Evolutionary conservation across 2,329 filamentous ascomycete genomes (phyloP), one percentile per base, ranked within the genome.

Genomic region (Aaosphaeria arxii): DNA sequence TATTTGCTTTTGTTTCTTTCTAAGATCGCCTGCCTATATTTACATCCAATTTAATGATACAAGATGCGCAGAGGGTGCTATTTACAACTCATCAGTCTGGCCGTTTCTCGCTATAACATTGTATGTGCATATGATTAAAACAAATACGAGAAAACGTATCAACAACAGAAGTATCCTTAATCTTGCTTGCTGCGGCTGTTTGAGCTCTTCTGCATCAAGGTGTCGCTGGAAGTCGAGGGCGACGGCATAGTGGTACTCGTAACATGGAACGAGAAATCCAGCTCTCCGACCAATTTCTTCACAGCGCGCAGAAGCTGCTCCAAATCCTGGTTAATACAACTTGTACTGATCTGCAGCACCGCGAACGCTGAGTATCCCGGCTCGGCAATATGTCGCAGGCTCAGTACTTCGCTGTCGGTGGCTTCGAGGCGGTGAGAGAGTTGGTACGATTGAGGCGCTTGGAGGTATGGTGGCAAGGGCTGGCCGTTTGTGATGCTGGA

Each of bases 291-390:
- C 30, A 91, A 70, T 36, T 78, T 78, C 60, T 79, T 85, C 1
- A 91, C 81, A 30, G 77, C 76, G 63, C 43, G 73, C 52, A 89
- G 73, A 48, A 91, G 64, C 52, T 77, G 78, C 52, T 82, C 79
- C 36, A 91, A 67, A 67, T 91, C 87, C 56, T 86, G 85, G 49
- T 81, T 81, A 33, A 91, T 80, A 50, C 88, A 83, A 46, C 81
- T 76, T 46, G 82, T 86, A 52, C 84, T 86, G 36, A 91, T 83
- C 61, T 90, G 86, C 56, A 89, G 73, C 6, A 89, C 85, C 0
- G 87, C 86, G 69, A 90, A 91, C 45, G 86, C 85, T 3, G 85
- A 82, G 68, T 89, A 90, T 0, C 86, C 87, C 0, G 85, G 84
- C 63, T 89, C 84, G 2, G 83, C 78, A 51, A 89, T 79, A 63